Evolutionary conservation across 2,329 filamentous ascomycete species (phyloP), one percentile per base, ranked within the genome.

Genomic region (Onygenales sp.): DNA sequence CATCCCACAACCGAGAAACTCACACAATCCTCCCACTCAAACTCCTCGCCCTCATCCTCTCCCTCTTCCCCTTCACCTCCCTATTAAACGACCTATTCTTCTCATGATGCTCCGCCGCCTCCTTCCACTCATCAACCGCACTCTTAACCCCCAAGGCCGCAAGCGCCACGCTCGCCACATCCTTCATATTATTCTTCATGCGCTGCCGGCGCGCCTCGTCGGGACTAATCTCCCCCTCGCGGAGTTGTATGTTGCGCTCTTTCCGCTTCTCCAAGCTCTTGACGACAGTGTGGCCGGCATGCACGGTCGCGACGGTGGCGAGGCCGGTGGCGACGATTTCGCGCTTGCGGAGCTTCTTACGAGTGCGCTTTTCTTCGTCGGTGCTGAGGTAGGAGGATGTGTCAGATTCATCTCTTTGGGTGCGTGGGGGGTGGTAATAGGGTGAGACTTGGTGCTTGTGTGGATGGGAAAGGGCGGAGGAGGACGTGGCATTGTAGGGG

Each of bases 81-180:
- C 72, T 64, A 59, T 79, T 74, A 54, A 84, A 76, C 57, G 83
- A 76, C 51, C 74, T 71, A 52, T 75, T 75, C 62, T 77, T 75
- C 59, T 78, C 76, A 55, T 79, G 75, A 65, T 83, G 76, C 66
- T 84, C 77, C 55, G 81, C 79, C 68, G 82, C 81, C 63, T 85
- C 80, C 67, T 85, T 83, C 81, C 84, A 86, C 65, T 85, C 82
- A 4, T 74, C 76, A 62, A 82, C 76, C 11, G 83, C 83, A 49
- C 79, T 78, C 66, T 85, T 85, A 71, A 86, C 82, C 66, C 84
- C 83, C 52, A 86, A 72, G 27, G 81, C 82, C 33, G 83, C 82
- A 59, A 87, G 80, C 57, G 83, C 83, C 34, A 86, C 74, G 58
- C 80, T 82, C n/a, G 83, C 80, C 33, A 76, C 79, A 67, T 86